Percentiles rank a stretch among this genome's conserved stretches.
These are phyloP conservation scores for Allantophomopsis lycopodina DNA, from an alignment of 2,329 filamentous ascomycete genomes.

Conservation along the genomic window DNA sequence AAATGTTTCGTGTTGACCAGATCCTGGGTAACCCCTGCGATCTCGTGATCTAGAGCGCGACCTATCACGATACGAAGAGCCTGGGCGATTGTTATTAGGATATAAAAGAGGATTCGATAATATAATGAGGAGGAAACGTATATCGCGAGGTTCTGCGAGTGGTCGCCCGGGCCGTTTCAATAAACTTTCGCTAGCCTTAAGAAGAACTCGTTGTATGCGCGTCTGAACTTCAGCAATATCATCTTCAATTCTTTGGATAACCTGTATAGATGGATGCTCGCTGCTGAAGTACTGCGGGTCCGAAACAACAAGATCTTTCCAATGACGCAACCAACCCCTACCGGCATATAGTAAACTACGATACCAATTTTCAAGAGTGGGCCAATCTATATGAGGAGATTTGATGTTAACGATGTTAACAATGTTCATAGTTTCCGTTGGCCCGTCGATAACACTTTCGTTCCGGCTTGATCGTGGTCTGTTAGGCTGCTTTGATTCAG, in stretches of 20 bases:
- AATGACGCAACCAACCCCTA: slow-evolving; percentile 46
- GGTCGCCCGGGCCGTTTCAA: slow-evolving; percentile 66
- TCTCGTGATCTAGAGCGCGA: slow-evolving; percentile 10
- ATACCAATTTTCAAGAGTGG: slow-evolving; percentile 62
- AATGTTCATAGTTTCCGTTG: slow-evolving; percentile 12
- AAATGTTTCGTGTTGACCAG: too few relatives aligned
- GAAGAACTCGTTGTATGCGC: slow-evolving; percentile 53
- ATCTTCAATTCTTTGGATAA: slow-evolving; percentile 30
- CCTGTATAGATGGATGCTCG: slow-evolving; percentile 8
- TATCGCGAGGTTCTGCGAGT: slow-evolving; percentile 52
- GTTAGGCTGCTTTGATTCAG: slow-evolving; percentile 22
- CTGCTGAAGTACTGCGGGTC: slow-evolving; percentile 5
- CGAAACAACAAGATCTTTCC: slow-evolving; percentile 35
- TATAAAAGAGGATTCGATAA: slow-evolving; percentile 67
- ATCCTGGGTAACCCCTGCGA: slow-evolving; percentile 7
- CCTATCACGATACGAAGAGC: slow-evolving; percentile 3
- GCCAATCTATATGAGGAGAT: slow-evolving; percentile 65
- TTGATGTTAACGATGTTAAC: slow-evolving; percentile 40
- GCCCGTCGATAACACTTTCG: slow-evolving; percentile 3
- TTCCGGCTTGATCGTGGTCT: slow-evolving; percentile 19
- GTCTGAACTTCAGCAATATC: slow-evolving; percentile 47
- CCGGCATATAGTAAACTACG: slow-evolving; percentile 53
- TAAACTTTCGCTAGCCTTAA: slow-evolving; percentile 68
- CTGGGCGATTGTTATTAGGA: slow-evolving; percentile 16
- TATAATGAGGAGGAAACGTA: slow-evolving; percentile 67